Conservation (phyloP, 2,329 filamentous ascomycete species). For the Endocalyx cinctus region DNA sequence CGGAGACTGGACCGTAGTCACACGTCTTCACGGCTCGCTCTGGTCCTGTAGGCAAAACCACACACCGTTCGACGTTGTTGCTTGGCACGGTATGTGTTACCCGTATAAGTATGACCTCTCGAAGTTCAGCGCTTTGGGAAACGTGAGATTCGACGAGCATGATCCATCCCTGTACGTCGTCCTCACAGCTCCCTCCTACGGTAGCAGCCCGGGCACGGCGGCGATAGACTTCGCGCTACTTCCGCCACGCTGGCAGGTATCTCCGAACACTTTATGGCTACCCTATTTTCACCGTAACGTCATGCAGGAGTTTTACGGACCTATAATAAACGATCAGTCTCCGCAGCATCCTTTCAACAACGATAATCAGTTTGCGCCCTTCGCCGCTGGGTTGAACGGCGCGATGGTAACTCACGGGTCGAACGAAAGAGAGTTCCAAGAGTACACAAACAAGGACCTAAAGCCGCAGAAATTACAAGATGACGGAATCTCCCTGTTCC, state of each 20-base stretch:
- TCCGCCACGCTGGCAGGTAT: slow-evolving; percentile 66
- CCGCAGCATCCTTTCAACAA: slow-evolving; percentile 42
- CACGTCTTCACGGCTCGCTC: slow-evolving; percentile 35
- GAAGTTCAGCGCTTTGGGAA: slow-evolving; percentile 70
- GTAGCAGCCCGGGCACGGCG: slow-evolving; percentile 53
- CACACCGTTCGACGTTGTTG: slow-evolving; percentile 73
- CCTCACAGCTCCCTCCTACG: slow-evolving; percentile 57
- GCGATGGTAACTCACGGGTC: slow-evolving; percentile 66
- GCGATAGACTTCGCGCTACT: slow-evolving; percentile 70
- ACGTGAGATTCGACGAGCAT: slow-evolving; percentile 70
- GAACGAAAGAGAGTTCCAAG: slow-evolving; percentile 32
- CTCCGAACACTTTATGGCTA: slow-evolving; percentile 65
- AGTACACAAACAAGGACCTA: slow-evolving; percentile 3
- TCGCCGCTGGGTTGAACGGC: slow-evolving; percentile 61
- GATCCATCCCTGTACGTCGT: slow-evolving; percentile 77
- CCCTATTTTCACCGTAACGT: slow-evolving; percentile 71
- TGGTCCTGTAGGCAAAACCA: slow-evolving; percentile 64
- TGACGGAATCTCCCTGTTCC: slow-evolving; percentile 4
- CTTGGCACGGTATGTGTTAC: slow-evolving; percentile 77
- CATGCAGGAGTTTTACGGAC: slow-evolving; percentile 62
- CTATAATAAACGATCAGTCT: slow-evolving; percentile 56
- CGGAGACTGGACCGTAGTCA: slow-evolving; percentile 7
- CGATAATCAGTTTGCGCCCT: slow-evolving; percentile 52
- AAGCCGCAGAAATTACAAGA: slow-evolving; percentile 4
- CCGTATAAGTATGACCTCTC: slow-evolving; percentile 80